Evolutionary conservation across 805 yeast genomes (phyloP), one percentile per base, ranked within the genome.

Genomic region (Lipomyces yamanashiensis): DNA sequence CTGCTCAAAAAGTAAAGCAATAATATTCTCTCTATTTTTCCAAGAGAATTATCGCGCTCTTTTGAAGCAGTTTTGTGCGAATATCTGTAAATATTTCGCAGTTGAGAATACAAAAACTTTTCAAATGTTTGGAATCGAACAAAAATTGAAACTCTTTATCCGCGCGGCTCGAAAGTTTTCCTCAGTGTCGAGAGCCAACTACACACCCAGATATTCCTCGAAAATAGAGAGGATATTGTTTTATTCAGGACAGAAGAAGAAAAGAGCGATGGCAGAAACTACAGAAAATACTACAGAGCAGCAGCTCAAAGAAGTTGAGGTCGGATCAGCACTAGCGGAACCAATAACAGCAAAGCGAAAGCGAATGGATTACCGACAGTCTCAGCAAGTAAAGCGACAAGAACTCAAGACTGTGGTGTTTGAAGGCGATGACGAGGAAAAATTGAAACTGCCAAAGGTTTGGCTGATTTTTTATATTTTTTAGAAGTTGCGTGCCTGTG

Each of bases 361-460:
- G 63, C 70, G 81, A 19, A 71, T 74, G 59, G 74, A 65, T 33
- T 78, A 78, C 64, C 72, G 81, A 50, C 70, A 67, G 43, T 77
- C 83, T 71, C 85, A 84, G 72, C 83, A 83, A 67, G 80, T 78
- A 13, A 77, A 76, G 59, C 78, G 87, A 59, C 77, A 79, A 65
- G 80, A 77, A 59, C 71, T 81, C 58, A 83, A 82, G 67, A 79
- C 79, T 69, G 85, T 80, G 7, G 76, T 77, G 54, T 79, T 82
- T 55, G 81, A 77, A 12, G 66, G 53, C 10, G 70, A 58, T 9
- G 55, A 67, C 12, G 66, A 61, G 8, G 66, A 49, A 12, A 70
- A 56, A 13, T 39, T 58, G 15, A 67, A 61, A 41, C 43, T 61
- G 13, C 68, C 66, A 36, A 64, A 61, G 65, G 71, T 51, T 44